Percentiles rank a stretch among this genome's conserved stretches.
Evolutionary conservation across 1,284 basidiomycete species (phyloP).

Genomic region (Cystobasidium slooffiae): DNA sequence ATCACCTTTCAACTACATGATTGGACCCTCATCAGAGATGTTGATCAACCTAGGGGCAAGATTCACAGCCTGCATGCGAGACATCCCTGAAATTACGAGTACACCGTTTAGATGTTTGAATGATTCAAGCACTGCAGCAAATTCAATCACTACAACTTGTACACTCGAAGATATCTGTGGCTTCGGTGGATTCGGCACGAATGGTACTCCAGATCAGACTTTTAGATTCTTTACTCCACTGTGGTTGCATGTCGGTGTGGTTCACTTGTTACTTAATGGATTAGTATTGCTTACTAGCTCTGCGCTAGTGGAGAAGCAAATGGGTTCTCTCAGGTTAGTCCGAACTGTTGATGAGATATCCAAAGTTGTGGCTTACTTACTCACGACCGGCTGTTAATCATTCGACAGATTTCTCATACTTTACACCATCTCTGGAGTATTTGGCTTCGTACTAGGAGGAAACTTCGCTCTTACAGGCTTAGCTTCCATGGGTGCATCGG

Average conservation of each 20-base stretch:
- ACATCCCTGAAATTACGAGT: conserved; percentile 52
- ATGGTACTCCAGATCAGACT: conserved; percentile 75
- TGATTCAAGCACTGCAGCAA: conserved; percentile 47
- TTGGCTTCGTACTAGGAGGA: conserved; percentile 60
- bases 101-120: conserved; percentile 10
- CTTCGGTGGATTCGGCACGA: conserved; percentile 74
- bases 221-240: conserved; percentile 62
- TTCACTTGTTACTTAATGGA: conserved; percentile 88
- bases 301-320: conserved; percentile 79
- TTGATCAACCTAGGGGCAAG: conserved; percentile 86
- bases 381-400: neutral
- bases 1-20: conserved; percentile 83
- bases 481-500: conserved; percentile 91
- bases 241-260: conserved; percentile 64
- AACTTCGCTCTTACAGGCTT: conserved; percentile 84
- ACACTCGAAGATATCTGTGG: conserved; percentile 82
- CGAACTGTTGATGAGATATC: no score
- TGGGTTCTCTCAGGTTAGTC: conserved; percentile 59
- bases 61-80: conserved; percentile 87
- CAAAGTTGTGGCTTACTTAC: neutral
- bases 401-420: conserved; percentile 45
- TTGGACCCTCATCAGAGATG: conserved; percentile 75
- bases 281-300: conserved; percentile 79
- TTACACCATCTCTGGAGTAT: conserved; percentile 50
- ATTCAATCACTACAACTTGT: conserved; percentile 60